Evolutionary conservation across 805 yeast genomes (phyloP), one percentile per base, ranked within the genome.

Genomic region (Spathaspora hagerdaliae): DNA sequence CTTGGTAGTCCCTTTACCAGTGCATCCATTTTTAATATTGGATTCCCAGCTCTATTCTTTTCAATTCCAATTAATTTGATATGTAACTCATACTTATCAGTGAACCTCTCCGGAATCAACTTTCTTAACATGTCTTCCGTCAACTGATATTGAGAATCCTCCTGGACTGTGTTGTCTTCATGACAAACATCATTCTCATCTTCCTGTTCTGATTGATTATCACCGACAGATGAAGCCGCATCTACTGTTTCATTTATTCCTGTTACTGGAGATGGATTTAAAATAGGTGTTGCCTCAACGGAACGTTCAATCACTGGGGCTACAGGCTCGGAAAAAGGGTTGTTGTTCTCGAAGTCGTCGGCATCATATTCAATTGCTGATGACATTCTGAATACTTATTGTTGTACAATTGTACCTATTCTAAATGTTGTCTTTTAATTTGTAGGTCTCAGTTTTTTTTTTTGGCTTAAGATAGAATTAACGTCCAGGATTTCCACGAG

Each of bases 51-150:
- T 59, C 81, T 84, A 47, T 79, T 78, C 54, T 83, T 77, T 62
- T 91, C 97, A 41, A 94, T 69, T 11, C 78, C 85, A 2, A 77
- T 75, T 3, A 92, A 82, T 43, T 74, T 78, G 31, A 87, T 72
- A 1, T 57, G 56, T 36, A 92, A 49, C 42, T 53, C 59, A 50
- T 73, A 75, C 44, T 65, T 63, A 27, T 61, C 62, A 41, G 73
- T 65, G 49, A 70, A 67, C 50, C 83, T 57, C 52, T 79, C 84
- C 1, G 84, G 84, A 10, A 79, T 48, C 42, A 74, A 67, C 50
- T 61, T 66, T 44, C 70, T 69, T 34, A 78, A 52, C 45, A 77
- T 81, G 7, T 60, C 60, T 14, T 65, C 69, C 1, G 72, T 63
- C 7, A 75, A 64, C 31, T 38, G 42, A 5, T 27, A 32, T 5